Evolutionary conservation across 306 rosid species (phyloP).

Genomic region (Vigna angularis): DNA sequence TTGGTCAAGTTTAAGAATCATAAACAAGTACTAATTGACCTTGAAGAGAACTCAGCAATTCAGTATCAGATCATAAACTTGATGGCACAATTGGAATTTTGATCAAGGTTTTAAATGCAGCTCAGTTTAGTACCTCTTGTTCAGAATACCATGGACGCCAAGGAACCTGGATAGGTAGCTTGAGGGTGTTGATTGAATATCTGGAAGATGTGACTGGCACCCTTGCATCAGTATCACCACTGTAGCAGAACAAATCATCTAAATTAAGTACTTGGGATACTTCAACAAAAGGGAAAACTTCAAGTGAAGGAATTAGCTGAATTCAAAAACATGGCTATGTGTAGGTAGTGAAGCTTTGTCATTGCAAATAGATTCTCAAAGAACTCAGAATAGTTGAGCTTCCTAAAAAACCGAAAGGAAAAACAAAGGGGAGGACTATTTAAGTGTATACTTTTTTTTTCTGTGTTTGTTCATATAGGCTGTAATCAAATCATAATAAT

Average conservation of each 20-base stretch:
- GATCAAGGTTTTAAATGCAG: too few species aligned
- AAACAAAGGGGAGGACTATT: too few species aligned
- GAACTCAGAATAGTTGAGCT: too few species aligned
- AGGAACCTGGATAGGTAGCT: slow-evolving; percentile 43
- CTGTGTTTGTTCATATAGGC: too few species aligned
- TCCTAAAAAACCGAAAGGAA: too few species aligned
- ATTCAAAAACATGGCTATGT: not conserved
- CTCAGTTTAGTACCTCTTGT: slow-evolving; percentile 50
- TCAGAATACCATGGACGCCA: slow-evolving; percentile 68
- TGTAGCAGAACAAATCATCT: slow-evolving; percentile 25
- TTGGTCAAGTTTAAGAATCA: not conserved
- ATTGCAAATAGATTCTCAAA: not conserved
- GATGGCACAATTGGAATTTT: too few species aligned
- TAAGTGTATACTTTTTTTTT: too few species aligned
- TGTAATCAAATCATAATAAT: too few species aligned
- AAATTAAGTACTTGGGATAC: not conserved
- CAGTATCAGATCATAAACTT: not conserved
- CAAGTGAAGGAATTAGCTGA: not conserved
- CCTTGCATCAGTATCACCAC: slow-evolving; percentile 62
- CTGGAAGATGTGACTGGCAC: slow-evolving; percentile 62
- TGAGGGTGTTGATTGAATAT: slow-evolving; percentile 53
- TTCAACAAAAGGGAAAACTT: not conserved
- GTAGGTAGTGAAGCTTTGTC: slow-evolving; percentile 1
- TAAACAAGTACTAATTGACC: too few species aligned
- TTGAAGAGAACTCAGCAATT: not conserved